Evolutionary conservation across 1,284 basidiomycete genomes (phyloP), one percentile per base, ranked within the genome.

Genomic region (Ganoderma sinense): DNA sequence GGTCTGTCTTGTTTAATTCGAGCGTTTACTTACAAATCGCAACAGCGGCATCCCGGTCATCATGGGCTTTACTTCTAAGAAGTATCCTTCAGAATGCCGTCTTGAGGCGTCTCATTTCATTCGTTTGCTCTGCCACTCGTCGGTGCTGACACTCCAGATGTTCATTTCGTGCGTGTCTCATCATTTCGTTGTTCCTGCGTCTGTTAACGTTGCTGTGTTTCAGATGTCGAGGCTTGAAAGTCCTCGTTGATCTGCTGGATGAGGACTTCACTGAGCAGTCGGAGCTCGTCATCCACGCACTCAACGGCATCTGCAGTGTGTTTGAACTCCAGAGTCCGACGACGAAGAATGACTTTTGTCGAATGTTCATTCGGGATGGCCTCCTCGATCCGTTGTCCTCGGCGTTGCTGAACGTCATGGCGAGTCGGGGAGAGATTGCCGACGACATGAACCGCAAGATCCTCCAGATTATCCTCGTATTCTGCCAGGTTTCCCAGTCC

Each of bases 301-400:
- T 99, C 3, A 96, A 97, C 70, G 97, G 97, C 14, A 97, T 99
- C 66, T 92, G 93, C 66, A 96, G 92, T 74, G 97, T 99, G 2
- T 97, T 99, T 77, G 97, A 99, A 74, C 87, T 99, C 13, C 91
- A 97, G 81, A 96, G 94, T 63, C 95, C 97, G 1, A 98, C 97
- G 10, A 97, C 97, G 10, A 95, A 98, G 77, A 98, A 97, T 78
- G 97, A 99, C 81, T 98, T 99, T 79, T 99, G 97, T 79, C 90
- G 97, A 20, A 98, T 99, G 94, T 97, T 99, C 82, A 96, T 98
- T 40, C 89, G 96, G 31, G 97, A 98, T 81, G 97, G 97, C 20
- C 85, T 99, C 6, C 85, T 98, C 45, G 97, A 98, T 74, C 97
- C 97, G 0, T 83, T 99, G 1, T 96, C 97, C 0, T 92, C 93